Percentiles rank a stretch among this genome's conserved stretches.
phyloP scores from a whole-genome alignment of 805 yeast genomes.

The Limtongia smithiae region DNA sequence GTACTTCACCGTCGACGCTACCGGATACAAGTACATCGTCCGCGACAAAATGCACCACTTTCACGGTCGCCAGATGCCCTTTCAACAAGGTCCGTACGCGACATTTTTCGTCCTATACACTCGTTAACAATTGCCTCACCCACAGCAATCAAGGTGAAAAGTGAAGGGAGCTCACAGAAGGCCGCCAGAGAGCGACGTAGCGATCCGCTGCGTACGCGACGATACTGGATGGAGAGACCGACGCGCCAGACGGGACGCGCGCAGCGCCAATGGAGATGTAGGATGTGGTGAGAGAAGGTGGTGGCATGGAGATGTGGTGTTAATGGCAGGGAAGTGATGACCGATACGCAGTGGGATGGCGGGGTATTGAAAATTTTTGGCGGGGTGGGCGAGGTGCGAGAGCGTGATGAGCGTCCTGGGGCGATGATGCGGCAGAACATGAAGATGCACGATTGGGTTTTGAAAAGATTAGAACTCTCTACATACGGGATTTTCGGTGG shows the following conservation, averaged over 20 bases:
- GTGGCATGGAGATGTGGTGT: too few relatives aligned
- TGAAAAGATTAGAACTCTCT: too few relatives aligned
- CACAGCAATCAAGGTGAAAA: neutral
- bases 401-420: too few relatives aligned
- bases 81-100: constrained; percentile 59
- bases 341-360: too few relatives aligned
- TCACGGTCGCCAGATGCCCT: constrained; percentile 58
- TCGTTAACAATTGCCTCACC: too few relatives aligned
- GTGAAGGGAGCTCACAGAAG: constrained; percentile 38
- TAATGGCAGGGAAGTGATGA: too few relatives aligned
- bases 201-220: constrained; percentile 72
- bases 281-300: too few relatives aligned
- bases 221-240: constrained; percentile 49
- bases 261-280: constrained; percentile 26
- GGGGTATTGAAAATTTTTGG: too few relatives aligned
- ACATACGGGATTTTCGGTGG: too few relatives aligned
- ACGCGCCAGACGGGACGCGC: constrained; percentile 48
- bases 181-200: constrained; percentile 67
- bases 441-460: too few relatives aligned
- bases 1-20: constrained; percentile 62
- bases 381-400: too few relatives aligned
- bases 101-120: constrained; percentile 26
- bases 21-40: constrained; percentile 50
- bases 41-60: constrained; percentile 60
- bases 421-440: too few relatives aligned